Base-by-base conservation (phyloP, 306 rosid species). In the Canavalia ensiformis region DNA sequence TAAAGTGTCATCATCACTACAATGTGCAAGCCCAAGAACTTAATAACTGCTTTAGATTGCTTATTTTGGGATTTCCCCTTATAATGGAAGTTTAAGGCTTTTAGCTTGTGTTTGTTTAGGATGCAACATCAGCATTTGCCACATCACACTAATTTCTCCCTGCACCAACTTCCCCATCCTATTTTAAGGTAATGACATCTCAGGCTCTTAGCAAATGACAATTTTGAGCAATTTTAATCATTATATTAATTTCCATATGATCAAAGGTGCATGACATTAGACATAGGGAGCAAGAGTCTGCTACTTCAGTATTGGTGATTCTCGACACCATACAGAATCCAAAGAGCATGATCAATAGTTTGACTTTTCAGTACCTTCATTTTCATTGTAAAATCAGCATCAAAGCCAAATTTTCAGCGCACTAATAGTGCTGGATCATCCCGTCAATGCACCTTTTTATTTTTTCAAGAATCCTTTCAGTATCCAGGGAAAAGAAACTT, bases 311-410 rank as follows among this genome's bases (percentile, higher is more conserved):
- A 41, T 55, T 33, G 52, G 57, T 11, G 11, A 37, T 51, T 66
- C 44, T 28, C 44, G 41, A 67, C 56, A 37, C 34, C 28, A 45
- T 11, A n/a, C 7, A 46, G 35, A n/a, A 74, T 82, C 72, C 35
- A 55, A 11, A 59, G 42, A 81, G 64, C 1, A 12, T 30, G 49
- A 47, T 82, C 44, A 69, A 51, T 47, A 52, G 41, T 39, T 76
- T 76, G 82, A 50, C 86, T 39, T 76, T 82, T 45, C 49, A 41
- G 49, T 39, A 12, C 50, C 47, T 67, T 68, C 33, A 33, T 70
- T 71, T 56, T 76, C 57, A 13, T 9, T 34, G 72, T 68, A 56
- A 39, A 75, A 76, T 82, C 82, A 76, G 57, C 67, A 69, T 58
- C 57, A 33, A 58, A 41, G 56, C 51, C 64, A 56, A 60, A 58